A percentile compares a stretch with the other conserved stretches of the same genome.
Evolutionary conservation across 257 asterid genomes (phyloP).

Genomic region (Cynanchum wilfordii): DNA sequence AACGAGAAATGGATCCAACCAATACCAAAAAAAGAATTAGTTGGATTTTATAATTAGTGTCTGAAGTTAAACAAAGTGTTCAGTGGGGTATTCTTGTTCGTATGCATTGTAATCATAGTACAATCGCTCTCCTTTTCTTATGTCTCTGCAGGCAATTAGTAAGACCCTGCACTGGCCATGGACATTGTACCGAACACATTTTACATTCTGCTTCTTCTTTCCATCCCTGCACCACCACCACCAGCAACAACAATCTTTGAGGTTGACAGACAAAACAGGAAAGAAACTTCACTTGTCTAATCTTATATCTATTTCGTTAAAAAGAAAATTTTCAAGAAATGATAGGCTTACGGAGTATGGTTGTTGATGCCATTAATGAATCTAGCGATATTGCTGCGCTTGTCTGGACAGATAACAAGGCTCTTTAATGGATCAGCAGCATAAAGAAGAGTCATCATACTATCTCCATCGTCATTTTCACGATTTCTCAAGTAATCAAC

Average conservation of each 20-base stretch:
- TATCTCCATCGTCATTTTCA: constrained; percentile 76
- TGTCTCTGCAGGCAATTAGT: constrained; percentile 73
- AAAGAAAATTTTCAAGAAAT: not conserved
- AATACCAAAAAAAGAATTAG: not conserved
- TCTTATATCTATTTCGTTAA: not conserved
- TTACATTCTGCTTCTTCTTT: constrained; percentile 82
- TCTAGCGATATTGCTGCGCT: constrained; percentile 80
- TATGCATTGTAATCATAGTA: constrained; percentile 90
- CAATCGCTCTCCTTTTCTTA: constrained; percentile 71
- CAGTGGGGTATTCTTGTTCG: constrained; percentile 85
- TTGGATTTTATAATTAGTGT: not conserved
- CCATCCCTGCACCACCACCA: constrained; percentile 54
- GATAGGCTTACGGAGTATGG: constrained; percentile 54
- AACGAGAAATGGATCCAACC: no score
- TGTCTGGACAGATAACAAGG: constrained; percentile 86
- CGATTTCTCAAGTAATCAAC: constrained; percentile 73
- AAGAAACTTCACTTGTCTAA: not conserved
- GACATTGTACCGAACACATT: constrained; percentile 72
- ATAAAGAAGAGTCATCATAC: constrained; percentile 90
- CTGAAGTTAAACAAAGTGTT: constrained; percentile 58
- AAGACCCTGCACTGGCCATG: constrained; percentile 74
- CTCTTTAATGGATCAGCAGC: constrained; percentile 59
- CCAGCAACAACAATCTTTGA: not conserved
- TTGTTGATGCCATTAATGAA: constrained; percentile 95
- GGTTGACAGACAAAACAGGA: no score